A percentile compares a stretch with the other conserved stretches of the same genome.
These are phyloP conservation scores for Flaveria floridana DNA, from an alignment of 140 eudicot species.

Conservation along the genomic window DNA sequence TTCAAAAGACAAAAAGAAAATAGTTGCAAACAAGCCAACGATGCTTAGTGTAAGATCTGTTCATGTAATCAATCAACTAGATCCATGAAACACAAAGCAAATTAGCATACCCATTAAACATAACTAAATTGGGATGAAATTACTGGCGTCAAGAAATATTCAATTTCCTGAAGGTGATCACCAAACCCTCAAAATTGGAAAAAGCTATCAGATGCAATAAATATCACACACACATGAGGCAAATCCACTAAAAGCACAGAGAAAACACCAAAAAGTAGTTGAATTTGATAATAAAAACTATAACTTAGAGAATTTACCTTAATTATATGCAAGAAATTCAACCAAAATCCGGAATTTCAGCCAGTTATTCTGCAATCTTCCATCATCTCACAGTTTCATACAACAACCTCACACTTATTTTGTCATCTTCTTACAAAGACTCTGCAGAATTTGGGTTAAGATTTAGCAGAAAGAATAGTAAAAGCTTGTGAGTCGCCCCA, in stretches of 20 bases:
- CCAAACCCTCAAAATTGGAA: conserved; percentile 17
- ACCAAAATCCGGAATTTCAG: conserved; percentile 34
- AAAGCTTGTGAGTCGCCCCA: conserved; percentile 26
- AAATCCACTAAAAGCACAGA: conserved; percentile 13
- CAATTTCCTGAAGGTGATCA: conserved; percentile 30
- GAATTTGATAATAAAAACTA: background rate
- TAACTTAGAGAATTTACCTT: conserved; percentile 22
- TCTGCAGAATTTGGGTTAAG: conserved; percentile 23
- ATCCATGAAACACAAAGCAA: conserved; percentile 26
- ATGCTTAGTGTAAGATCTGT: conserved; percentile 35
- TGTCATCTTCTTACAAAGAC: conserved; percentile 23
- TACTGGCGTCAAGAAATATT: conserved; percentile 9
- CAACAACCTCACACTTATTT: conserved; percentile 12
- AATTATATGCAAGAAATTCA: conserved; percentile 33
- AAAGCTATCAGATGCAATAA: conserved; percentile 16
- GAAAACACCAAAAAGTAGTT: conserved; percentile 8
- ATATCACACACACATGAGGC: conserved; percentile 18
- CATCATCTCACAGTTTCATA: conserved; percentile 27
- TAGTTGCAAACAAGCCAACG: background rate
- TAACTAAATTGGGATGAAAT: conserved; percentile 13
- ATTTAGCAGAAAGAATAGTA: conserved; percentile 19
- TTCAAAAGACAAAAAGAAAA: background rate
- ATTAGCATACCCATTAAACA: conserved; percentile 28
- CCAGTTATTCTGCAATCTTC: conserved; percentile 31
- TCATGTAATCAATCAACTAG: conserved; percentile 20